phyloP scores from a whole-genome alignment of 768 basidiomycete species.

The Lenzites betulinus region DNA sequence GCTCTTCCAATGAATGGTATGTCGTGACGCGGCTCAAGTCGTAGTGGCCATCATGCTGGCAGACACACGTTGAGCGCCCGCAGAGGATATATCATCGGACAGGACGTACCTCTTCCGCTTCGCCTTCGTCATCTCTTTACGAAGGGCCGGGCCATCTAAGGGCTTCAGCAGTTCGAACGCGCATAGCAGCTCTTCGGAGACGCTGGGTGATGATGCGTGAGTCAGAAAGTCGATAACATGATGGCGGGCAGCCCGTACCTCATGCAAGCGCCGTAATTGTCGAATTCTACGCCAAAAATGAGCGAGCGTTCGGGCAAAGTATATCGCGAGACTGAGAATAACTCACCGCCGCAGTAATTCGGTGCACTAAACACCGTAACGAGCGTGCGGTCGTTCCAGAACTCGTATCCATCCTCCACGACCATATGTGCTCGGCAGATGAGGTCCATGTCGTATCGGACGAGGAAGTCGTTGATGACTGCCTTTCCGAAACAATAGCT shows the following conservation, averaged over 20 bases:
- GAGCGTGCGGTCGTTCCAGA: slow-evolving; percentile 98
- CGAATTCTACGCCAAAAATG: slow-evolving; percentile 61
- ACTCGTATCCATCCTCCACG: slow-evolving; percentile 98
- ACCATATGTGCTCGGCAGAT: slow-evolving; percentile 99
- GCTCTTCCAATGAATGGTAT: slow-evolving; percentile 12
- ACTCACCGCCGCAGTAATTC: slow-evolving; percentile 92
- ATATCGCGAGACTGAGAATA: slow-evolving; percentile 12
- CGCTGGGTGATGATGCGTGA: slow-evolving; percentile 45
- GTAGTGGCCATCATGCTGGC: slow-evolving; percentile 35
- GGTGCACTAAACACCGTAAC: slow-evolving; percentile 99
- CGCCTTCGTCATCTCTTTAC: slow-evolving; percentile 98
- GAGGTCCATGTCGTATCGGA: slow-evolving; percentile 96
- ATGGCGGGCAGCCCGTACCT: slow-evolving; percentile 48
- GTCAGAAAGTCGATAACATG: no score
- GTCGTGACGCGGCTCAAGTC: slow-evolving; percentile 24
- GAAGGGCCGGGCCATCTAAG: slow-evolving; percentile 88
- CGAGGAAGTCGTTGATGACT: slow-evolving; percentile 94
- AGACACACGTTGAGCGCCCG: neutral
- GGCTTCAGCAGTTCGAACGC: slow-evolving; percentile 98
- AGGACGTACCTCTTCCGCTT: slow-evolving; percentile 88
- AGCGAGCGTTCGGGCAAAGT: neutral
- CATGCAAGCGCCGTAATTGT: slow-evolving; percentile 96
- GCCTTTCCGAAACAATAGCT: slow-evolving; percentile 99
- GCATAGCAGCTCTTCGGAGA: slow-evolving; percentile 95
- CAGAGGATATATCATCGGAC: neutral